Base-by-base conservation (phyloP, 2,329 filamentous ascomycete species). In the Lasiodiplodia theobromae region DNA sequence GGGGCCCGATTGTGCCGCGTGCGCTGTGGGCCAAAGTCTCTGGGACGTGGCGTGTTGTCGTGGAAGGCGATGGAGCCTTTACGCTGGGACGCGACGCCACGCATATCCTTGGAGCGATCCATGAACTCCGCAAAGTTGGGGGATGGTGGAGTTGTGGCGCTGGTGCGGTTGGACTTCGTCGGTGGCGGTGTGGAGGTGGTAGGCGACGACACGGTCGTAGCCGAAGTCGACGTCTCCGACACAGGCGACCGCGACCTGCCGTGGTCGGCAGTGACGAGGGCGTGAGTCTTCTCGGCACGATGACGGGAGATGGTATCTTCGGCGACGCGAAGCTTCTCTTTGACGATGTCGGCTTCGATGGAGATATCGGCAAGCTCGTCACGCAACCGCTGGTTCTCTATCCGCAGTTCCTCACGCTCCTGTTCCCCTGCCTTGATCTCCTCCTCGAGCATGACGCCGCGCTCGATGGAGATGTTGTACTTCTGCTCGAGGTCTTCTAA, bases 401-500 rank as follows among this genome's bases (percentile, higher is more conserved):
- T 97, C 63, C 96, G 89, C 70, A 99, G 84, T 8, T 84, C 82
- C 80, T 99, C 96, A 76, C 96, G 89, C 80, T 99, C 96, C 81
- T 96, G 92, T 77, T 99, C 96, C 57, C 93, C 93, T 54, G 89
- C 87, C 81, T 91, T 95, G 76, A 98, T 92, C 79, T 98, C 96
- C 79, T 97, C 94, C 78, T 99, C 96, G 82, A 97, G 88, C 86
- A 99, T 89, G 31, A 99, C 96, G 11, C 87, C 90, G 66, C 95
- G 87, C 82, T 99, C 96, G 73, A 99, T 96, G 4, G 94, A 89
- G 68, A 96, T 88, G 78, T 97, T 98, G 81, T 96, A 97, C 81
- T 98, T 99, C 71, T 92, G 95, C 82, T 99, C 96, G 80, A 99
- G 86, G 77, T 99, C 96, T 82, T 99, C 96, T 71, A 98, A 88